Percentiles rank a stretch among this genome's conserved stretches.
Evolutionary conservation across 768 basidiomycete genomes (phyloP).

Genomic region (Tricholoma bakamatsutake): DNA sequence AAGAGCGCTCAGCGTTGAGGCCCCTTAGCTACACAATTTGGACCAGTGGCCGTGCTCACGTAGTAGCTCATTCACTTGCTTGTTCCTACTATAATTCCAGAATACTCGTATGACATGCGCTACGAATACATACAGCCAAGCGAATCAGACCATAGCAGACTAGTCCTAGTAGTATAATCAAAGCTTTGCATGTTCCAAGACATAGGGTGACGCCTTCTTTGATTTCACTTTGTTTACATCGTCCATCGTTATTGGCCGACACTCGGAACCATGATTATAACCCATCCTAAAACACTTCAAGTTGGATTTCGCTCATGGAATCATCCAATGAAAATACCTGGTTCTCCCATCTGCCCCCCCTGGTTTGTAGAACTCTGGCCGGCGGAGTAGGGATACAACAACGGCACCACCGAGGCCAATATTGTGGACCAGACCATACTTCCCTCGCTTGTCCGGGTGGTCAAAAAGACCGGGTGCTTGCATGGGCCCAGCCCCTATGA

Average conservation of each 20-base stretch:
- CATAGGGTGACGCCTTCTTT: conserved; percentile 46
- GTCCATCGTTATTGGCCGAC: conserved; percentile 48
- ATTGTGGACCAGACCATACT: conserved; percentile 80
- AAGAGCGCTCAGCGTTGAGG: too few relatives aligned
- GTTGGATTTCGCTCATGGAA: background rate
- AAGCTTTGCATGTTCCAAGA: conserved; percentile 43
- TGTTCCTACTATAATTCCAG: too few relatives aligned
- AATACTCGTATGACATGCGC: too few relatives aligned
- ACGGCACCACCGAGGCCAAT: conserved; percentile 78
- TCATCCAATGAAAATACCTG: conserved; percentile 35
- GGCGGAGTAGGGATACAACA: conserved; percentile 67
- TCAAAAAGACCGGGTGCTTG: conserved; percentile 70
- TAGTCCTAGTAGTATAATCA: too few relatives aligned
- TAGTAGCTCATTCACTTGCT: too few relatives aligned
- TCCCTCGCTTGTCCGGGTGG: conserved; percentile 57
- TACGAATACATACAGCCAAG: too few relatives aligned
- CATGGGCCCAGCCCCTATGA: conserved; percentile 77
- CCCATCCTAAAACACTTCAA: conserved; percentile 45
- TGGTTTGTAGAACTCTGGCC: conserved; percentile 69
- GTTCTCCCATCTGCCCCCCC: conserved; percentile 63
- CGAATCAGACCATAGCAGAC: too few relatives aligned
- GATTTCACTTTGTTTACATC: conserved; percentile 79
- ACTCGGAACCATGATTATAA: conserved; percentile 75
- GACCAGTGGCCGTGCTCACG: too few relatives aligned
- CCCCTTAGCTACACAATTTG: too few relatives aligned